Base-by-base conservation (phyloP, 2,329 filamentous ascomycete species). In the Zalaria sp. region DNA sequence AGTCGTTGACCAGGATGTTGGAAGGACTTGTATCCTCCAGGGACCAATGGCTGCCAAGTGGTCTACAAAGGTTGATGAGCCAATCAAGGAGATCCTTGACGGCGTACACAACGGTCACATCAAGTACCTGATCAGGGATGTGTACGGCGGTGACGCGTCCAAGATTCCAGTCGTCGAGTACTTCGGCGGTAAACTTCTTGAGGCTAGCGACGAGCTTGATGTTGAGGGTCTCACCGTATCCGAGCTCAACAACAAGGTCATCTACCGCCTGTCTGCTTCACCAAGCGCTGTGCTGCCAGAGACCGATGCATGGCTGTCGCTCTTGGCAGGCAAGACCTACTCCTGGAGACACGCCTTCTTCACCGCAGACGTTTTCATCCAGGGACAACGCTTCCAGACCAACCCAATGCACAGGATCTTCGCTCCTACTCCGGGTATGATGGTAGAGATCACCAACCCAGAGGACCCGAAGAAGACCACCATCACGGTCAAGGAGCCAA, bases 341-440 rank as follows among this genome's bases (percentile, higher is more conserved):
- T 95, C 84, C 39, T 98, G 91, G 91, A 79, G 89, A 45, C 86
- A 95, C 57, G 91, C 91, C 27, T 77, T 98, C 45, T 89, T 98
- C 64, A 85, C 86, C 45, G 83, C 88, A 0, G 89, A 98, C 51
- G 83, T 95, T 27, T 81, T 95, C 49, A 84, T 95, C 4, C 91
- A 98, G 63, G 91, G 88, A 10, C 83, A 94, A 61, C 87, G 93
- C 57, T 96, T 94, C 69, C 86, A 96, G 68, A 93, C 86, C 44
- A 98, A 98, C 65, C 93, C 91, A 0, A 83, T 95, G 67, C 83
- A 81, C 59, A 80, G 89, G 43, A 87, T 98, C 45, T 89, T 96
- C 50, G 81, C 84, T 7, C 91, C 91, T 9, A 76, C 79, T 9
- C 79, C 80, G 29, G 91, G 91, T 37, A 77, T 96, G 62, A 81